phyloP scores from a whole-genome alignment of 306 rosid genomes.

The Morella rubra region DNA sequence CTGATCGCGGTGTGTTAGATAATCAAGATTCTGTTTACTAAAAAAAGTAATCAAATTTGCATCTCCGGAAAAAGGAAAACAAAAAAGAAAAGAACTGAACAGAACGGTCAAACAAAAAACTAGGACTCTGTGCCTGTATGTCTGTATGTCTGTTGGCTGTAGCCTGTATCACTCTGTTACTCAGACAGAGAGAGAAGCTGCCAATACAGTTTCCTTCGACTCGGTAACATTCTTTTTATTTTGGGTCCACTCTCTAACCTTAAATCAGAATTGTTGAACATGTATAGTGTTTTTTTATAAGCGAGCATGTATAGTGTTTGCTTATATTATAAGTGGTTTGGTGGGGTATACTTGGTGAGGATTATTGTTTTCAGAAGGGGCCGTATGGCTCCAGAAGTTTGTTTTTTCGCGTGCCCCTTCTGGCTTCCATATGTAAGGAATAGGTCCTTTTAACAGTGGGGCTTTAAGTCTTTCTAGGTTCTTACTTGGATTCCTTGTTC shows the following conservation, averaged over 20 bases:
- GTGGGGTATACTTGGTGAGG: conserved; percentile 23
- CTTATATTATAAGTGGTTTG: neutral
- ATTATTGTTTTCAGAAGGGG: conserved; percentile 12
- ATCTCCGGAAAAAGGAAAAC: neutral
- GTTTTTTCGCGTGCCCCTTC: conserved; percentile 26
- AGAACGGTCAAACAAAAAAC: conserved; percentile 1
- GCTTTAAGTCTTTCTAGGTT: conserved; percentile 3
- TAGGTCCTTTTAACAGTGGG: conserved; percentile 20
- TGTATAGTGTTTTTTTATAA: too few species aligned
- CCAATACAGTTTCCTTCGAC: conserved; percentile 18
- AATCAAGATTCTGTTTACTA: too few species aligned
- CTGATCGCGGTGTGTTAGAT: neutral
- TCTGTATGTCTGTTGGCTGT: conserved; percentile 10
- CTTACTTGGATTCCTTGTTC: conserved; percentile 9
- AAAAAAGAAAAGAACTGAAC: neutral
- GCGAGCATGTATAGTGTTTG: neutral
- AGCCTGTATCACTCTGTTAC: neutral
- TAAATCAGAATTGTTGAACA: neutral
- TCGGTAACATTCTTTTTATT: neutral
- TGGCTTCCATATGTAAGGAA: conserved; percentile 33
- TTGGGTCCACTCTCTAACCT: neutral
- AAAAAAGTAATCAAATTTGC: neutral
- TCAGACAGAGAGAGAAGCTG: conserved; percentile 20
- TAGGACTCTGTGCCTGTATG: neutral
- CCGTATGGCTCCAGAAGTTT: conserved; percentile 7